Conservation (phyloP, 192 early-diverging fungal genomes). For the Coemansia erecta region DNA sequence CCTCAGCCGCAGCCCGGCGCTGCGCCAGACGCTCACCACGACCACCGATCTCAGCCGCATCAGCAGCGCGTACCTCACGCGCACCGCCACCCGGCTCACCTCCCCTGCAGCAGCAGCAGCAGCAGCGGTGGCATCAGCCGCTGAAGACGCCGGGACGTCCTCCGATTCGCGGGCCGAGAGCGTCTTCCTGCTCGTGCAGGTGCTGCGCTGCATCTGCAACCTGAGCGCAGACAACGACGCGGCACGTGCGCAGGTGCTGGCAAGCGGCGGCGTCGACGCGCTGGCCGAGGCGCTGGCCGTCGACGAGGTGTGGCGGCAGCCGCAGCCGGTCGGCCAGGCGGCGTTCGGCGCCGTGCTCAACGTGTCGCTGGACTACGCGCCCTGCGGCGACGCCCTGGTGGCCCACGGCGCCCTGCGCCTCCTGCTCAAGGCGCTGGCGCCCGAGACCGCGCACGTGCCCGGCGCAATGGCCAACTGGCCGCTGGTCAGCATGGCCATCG, state of each 20-base stretch:
- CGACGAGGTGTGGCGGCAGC: conserved; percentile 22
- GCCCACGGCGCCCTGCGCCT: conserved; percentile 15
- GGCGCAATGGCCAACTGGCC: conserved; percentile 10
- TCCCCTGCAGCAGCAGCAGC: too few relatives aligned
- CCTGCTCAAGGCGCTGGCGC: conserved; percentile 18
- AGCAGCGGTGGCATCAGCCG: too few relatives aligned
- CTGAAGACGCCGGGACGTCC: too few relatives aligned
- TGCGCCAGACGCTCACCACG: conserved; percentile 15
- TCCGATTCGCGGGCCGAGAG: conserved; percentile 21
- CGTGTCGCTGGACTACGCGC: conserved; percentile 23
- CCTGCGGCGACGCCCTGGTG: conserved; percentile 20
- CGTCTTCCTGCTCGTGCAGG: conserved; percentile 32
- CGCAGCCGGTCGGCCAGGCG: conserved; percentile 36
- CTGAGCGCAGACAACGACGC: conserved; percentile 37
- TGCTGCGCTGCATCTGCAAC: conserved; percentile 49
- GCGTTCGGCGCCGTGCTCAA: conserved; percentile 46
- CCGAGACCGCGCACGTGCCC: conserved; percentile 1
- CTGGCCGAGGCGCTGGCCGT: conserved; percentile 14
- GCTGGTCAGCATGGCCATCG: conserved; percentile 24
- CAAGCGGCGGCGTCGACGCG: conserved; percentile 6
- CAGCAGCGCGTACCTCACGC: conserved; percentile 12
- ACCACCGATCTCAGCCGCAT: conserved; percentile 6
- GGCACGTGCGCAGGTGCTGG: conserved; percentile 15
- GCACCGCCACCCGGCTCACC: neutral
- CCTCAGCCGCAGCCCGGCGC: conserved; percentile 13